These are phyloP conservation scores for Cyclostephanos tholiformis DNA, from an alignment of 108 stramenopile species.

Conservation along the genomic window DNA sequence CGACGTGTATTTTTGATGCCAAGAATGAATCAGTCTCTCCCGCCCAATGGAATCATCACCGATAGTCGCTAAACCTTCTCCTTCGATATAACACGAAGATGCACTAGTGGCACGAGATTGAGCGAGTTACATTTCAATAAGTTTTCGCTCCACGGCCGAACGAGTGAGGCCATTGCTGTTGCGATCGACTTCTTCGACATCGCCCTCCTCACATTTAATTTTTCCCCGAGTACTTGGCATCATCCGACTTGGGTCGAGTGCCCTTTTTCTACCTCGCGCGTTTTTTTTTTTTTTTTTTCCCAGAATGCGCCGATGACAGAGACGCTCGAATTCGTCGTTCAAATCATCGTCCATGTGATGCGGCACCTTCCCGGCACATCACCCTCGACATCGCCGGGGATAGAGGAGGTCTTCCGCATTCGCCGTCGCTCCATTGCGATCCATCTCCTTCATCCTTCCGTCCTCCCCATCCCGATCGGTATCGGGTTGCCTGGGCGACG, in stretches of 20 bases:
- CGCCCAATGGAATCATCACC: slow-evolving; percentile 1
- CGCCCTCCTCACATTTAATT: no score
- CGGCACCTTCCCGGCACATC: not conserved
- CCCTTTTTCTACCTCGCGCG: not conserved
- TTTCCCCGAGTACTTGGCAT: not conserved
- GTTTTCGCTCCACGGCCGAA: not conserved
- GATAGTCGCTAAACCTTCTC: not conserved
- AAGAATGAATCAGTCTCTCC: slow-evolving; percentile 6
- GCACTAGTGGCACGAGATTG: slow-evolving; percentile 11
- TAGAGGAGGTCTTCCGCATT: not conserved
- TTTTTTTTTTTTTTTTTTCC: no score
- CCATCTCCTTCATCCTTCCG: not conserved
- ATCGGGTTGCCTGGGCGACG: no score
- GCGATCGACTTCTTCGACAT: not conserved
- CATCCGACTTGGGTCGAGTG: not conserved
- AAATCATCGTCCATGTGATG: not conserved
- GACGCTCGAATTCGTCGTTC: not conserved
- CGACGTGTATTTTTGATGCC: slow-evolving; percentile 35
- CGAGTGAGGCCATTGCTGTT: not conserved
- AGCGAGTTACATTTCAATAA: slow-evolving; percentile 24
- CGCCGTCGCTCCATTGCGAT: not conserved
- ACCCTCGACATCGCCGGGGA: not conserved
- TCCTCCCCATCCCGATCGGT: not conserved
- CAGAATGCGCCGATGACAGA: not conserved
- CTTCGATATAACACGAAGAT: not conserved